Evolutionary conservation across 2,329 filamentous ascomycete species (phyloP), one percentile per base, ranked within the genome.

Genomic region (Neoscytalidium dimidiatum): DNA sequence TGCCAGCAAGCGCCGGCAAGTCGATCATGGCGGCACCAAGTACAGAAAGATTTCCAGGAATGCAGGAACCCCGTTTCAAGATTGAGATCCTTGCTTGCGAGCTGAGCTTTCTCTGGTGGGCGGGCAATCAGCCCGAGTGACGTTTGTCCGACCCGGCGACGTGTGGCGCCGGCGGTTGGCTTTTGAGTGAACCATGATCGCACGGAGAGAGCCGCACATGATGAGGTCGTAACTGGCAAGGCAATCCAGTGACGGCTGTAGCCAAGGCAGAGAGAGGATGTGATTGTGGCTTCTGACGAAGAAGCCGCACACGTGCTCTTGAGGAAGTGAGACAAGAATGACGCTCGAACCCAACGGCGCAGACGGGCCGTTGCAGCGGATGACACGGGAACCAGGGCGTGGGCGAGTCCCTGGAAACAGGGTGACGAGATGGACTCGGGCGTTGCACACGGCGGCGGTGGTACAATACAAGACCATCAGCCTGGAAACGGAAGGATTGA

Each of bases 291-390:
- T 48, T 46, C 56, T 46, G 56, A 26, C 41, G 28, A 44, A 19
- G 33, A 60, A 33, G 33, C 51, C 28, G 43, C 26, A 33, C 56
- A 46, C 41, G 56, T 60, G 56, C 53, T 60, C 46, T 60, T 26
- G 41, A 46, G 41, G n/a, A 17, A n/a, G 56, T 60, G 56, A 60
- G 56, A 60, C 56, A 60, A 11, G 46, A 44, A 60, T 60, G 38
- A 60, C 56, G 56, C 51, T 26, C 53, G 53, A 43, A 43, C 53
- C 21, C 35, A 60, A 60, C 56, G 56, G 56, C 41, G 56, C 56
- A 60, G 41, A 35, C 56, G 56, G 56, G 38, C 56, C 56, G 56
- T 60, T 60, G 56, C 56, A 48, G 56, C 56, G 56, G 41, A 46
- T 60, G 56, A 60, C 31, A 33, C 41, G n/a, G 38, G 56, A 60